These are phyloP conservation scores for Pseudogymnoascus sp. DNA, from an alignment of 2,329 filamentous ascomycete genomes.

Conservation along the genomic window DNA sequence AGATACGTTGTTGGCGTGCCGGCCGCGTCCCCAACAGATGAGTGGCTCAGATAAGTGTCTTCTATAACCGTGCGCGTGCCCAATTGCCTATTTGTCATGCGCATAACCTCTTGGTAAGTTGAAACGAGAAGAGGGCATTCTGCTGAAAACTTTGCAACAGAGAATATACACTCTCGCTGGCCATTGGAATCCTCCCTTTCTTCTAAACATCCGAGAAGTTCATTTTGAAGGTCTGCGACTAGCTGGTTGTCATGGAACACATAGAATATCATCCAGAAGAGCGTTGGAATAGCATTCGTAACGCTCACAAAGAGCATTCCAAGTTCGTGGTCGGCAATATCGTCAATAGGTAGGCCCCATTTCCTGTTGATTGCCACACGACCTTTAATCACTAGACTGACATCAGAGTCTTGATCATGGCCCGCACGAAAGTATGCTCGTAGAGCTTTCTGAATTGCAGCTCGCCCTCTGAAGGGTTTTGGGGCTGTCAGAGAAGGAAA, in stretches of 20 bases:
- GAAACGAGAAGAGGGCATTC: slow-evolving; percentile 40
- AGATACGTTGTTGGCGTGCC: slow-evolving; percentile 32
- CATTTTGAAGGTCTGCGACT: slow-evolving; percentile 25
- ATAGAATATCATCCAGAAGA: slow-evolving; percentile 34
- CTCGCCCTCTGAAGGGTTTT: slow-evolving; percentile 30
- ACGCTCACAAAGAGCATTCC: slow-evolving; percentile 28
- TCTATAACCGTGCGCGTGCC: slow-evolving; percentile 37
- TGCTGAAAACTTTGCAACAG: slow-evolving; percentile 34
- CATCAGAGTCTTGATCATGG: slow-evolving; percentile 26
- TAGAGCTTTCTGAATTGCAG: slow-evolving; percentile 35
- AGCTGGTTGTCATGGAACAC: slow-evolving; percentile 29
- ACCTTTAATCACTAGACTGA: slow-evolving; percentile 27
- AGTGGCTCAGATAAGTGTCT: slow-evolving; percentile 36
- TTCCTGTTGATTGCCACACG: slow-evolving; percentile 29
- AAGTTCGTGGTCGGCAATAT: slow-evolving; percentile 31
- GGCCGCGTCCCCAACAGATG: slow-evolving; percentile 16
- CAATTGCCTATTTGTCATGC: slow-evolving; percentile 35
- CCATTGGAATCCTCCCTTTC: not conserved
- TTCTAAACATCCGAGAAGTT: slow-evolving; percentile 24
- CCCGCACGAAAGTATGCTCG: slow-evolving; percentile 30
- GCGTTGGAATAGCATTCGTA: slow-evolving; percentile 34
- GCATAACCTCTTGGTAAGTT: slow-evolving; percentile 41
- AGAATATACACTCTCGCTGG: slow-evolving; percentile 27
- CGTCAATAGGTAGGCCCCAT: slow-evolving; percentile 26
- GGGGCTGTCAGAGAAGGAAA: slow-evolving; percentile 29